A percentile compares a stretch with the other conserved stretches of the same genome.
Conservation (phyloP, 768 basidiomycete species). For the Phlebiopsis flavidoalba region DNA sequence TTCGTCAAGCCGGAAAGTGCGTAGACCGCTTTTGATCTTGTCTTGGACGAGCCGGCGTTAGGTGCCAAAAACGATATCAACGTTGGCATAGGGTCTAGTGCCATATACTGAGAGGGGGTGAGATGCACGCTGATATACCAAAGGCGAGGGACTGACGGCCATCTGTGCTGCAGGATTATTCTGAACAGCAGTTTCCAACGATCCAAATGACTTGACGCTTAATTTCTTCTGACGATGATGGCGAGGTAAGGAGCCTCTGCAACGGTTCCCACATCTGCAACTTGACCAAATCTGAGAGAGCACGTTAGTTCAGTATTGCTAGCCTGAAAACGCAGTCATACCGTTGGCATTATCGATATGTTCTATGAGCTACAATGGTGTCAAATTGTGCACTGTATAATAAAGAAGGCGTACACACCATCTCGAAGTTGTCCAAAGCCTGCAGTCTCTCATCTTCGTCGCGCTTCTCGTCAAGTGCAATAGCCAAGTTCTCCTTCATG, state of each 20-base stretch:
- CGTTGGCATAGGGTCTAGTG: conserved; percentile 58
- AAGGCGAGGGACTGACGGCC: conserved; percentile 41
- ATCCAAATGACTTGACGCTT: conserved; percentile 77
- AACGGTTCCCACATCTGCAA: conserved; percentile 78
- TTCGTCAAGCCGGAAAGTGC: conserved; percentile 73
- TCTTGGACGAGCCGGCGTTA: conserved; percentile 43
- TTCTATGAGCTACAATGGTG: conserved; percentile 60
- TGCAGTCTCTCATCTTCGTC: conserved; percentile 55
- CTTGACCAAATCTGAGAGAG: conserved; percentile 58
- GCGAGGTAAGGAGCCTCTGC: conserved; percentile 52
- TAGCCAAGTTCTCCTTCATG: conserved; percentile 76
- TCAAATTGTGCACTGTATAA: neutral
- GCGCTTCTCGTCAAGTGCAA: conserved; percentile 52
- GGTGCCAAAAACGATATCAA: conserved; percentile 60
- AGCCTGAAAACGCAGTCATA: conserved; percentile 21
- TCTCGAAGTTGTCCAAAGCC: conserved; percentile 82
- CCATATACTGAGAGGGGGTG: conserved; percentile 44
- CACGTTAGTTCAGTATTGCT: no score
- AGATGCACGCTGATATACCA: neutral
- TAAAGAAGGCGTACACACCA: conserved; percentile 45
- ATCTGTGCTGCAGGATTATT: conserved; percentile 85
- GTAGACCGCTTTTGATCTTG: conserved; percentile 80
- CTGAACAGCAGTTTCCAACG: conserved; percentile 81
- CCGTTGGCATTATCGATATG: conserved; percentile 90
- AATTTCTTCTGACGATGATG: conserved; percentile 52